phyloP scores from a whole-genome alignment of 2,329 filamentous ascomycete species.

The Colletotrichum eleusines region DNA sequence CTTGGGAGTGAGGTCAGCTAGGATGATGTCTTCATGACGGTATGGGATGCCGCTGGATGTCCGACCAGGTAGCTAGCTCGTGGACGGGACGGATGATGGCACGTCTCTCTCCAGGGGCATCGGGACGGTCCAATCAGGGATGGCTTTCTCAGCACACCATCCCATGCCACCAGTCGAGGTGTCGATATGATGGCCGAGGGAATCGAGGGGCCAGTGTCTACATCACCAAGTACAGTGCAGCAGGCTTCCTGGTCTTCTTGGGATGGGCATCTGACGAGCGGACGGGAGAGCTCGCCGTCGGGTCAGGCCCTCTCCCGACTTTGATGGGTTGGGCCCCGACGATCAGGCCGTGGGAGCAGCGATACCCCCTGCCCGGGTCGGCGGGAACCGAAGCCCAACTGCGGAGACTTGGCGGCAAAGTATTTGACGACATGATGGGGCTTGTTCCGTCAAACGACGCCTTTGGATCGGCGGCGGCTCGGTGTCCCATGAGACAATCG shows the following conservation, averaged over 20 bases:
- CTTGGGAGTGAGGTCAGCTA: background rate
- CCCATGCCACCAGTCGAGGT: background rate
- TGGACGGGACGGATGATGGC: conserved; percentile 32
- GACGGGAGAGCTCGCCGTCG: conserved; percentile 10
- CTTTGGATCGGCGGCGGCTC: background rate
- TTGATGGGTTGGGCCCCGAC: conserved; percentile 28
- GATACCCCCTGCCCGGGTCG: conserved; percentile 29
- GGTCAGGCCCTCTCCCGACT: conserved; percentile 25
- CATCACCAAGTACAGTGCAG: no score
- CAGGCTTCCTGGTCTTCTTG: background rate
- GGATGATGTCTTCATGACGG: conserved; percentile 35
- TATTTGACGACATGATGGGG: background rate
- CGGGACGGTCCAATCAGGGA: conserved; percentile 23
- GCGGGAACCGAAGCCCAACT: conserved; percentile 27
- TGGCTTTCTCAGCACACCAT: conserved; percentile 2
- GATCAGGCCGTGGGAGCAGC: conserved; percentile 34
- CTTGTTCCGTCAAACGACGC: background rate
- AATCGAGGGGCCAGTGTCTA: no score
- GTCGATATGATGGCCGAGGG: background rate
- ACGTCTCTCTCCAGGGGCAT: conserved; percentile 18
- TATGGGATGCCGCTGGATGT: conserved; percentile 25
- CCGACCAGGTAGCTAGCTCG: conserved; percentile 26
- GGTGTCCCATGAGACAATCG: background rate
- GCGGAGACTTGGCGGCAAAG: conserved; percentile 32
- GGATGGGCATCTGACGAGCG: conserved; percentile 18